Conservation (phyloP, 768 basidiomycete genomes). For the Psilocybe tampanensis region DNA sequence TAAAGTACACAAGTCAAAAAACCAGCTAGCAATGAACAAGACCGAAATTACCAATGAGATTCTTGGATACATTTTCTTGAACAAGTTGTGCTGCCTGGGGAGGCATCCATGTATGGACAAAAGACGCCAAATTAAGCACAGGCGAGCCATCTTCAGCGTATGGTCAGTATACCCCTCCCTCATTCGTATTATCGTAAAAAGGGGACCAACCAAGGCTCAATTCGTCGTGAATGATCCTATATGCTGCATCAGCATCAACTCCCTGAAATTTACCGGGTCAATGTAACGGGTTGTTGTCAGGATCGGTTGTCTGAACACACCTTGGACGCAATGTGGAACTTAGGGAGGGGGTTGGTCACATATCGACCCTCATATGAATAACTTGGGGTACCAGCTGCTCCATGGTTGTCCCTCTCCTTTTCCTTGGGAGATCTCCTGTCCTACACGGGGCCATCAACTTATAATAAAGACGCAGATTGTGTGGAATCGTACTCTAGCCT, state of each 20-base stretch:
- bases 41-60: slow-evolving; percentile 48
- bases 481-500: slow-evolving; percentile 45
- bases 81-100: slow-evolving; percentile 54
- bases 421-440: slow-evolving; percentile 30
- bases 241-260: slow-evolving; percentile 53
- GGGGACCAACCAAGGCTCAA: slow-evolving; percentile 53
- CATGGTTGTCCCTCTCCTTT: slow-evolving; percentile 5
- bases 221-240: slow-evolving; percentile 62
- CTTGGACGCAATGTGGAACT: slow-evolving; percentile 63
- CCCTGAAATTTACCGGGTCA: slow-evolving; percentile 43
- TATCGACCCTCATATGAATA: slow-evolving; percentile 67
- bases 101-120: slow-evolving; percentile 67
- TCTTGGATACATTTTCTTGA: slow-evolving; percentile 66
- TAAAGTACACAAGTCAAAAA: not conserved
- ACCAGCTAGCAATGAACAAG: not conserved
- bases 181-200: not conserved
- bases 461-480: slow-evolving; percentile 7
- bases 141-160: slow-evolving; percentile 52
- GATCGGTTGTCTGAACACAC: slow-evolving; percentile 23
- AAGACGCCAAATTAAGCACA: slow-evolving; percentile 64
- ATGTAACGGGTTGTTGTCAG: not conserved
- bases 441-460: not conserved
- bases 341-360: slow-evolving; percentile 68
- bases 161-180: not conserved
- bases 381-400: slow-evolving; percentile 26